Base-by-base conservation (phyloP, 768 basidiomycete species). In the Boletales sp. region DNA sequence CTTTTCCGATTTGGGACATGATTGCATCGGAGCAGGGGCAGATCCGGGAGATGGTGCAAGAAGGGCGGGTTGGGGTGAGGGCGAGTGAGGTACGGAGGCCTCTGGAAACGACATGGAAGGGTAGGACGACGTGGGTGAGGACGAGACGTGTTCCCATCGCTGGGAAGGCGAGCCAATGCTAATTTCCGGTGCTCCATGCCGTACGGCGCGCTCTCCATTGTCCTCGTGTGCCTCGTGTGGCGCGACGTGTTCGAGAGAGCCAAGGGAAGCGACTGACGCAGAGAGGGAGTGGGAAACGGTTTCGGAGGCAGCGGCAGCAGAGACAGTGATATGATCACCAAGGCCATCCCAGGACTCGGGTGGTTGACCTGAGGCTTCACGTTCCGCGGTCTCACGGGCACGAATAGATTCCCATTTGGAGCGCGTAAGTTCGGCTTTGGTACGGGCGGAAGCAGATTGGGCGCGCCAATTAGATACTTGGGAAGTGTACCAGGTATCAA, bases 61-160 rank as follows among this genome's bases (percentile, higher is more conserved):
- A 47, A 62, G 2, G 45, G 53, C 53, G 36, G 56, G 60, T 9
- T 54, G 69, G 27, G 50, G 54, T 5, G 65, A 63, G 9, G 74
- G 78, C 5, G 76, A 76, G 11, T 81, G 76, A 1, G 79, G 74
- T 47, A 76, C 76, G 34, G 76, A 78, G 19, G 78, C 77, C 50
- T 83, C 86, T 8, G 86, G 86, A 66, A 83, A 86, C 24, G 85
- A 78, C 72, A 88, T 72, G 53, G 90, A 91, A n/a, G 90, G 90
- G 65, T 80, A 87, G 5, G 90, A 92, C 1, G 77, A 73, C 11
- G 76, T 74, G 31, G 75, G 65, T 1, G 77, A 80, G 19, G 79
- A 78, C 40, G 82, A 76, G 34, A 91, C 71, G 50, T 88, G 78
- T 63, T 89, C 88, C 89, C 88, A 90, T 59, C 79, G 84, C 55